phyloP scores from a whole-genome alignment of 495 filamentous ascomycete genomes.

The Cryomyces antarcticus region DNA sequence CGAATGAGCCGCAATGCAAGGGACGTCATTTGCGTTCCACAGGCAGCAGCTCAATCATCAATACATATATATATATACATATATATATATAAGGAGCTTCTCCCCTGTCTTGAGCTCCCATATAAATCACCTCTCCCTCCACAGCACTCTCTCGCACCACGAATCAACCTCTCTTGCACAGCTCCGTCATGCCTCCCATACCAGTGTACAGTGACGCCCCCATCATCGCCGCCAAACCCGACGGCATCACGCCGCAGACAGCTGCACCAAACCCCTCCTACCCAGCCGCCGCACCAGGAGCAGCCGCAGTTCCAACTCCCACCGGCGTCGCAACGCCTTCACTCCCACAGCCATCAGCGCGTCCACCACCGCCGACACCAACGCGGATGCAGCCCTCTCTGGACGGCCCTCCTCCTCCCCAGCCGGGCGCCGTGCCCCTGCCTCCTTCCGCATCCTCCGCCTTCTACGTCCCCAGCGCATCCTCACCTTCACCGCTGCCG shows the following conservation, averaged over 20 bases:
- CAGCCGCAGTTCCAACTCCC: conserved; percentile 11
- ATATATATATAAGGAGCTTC: too few relatives aligned
- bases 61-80: too few relatives aligned
- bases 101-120: not conserved
- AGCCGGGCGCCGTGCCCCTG: conserved; percentile 33
- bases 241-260: conserved; percentile 29
- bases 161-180: too few relatives aligned
- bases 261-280: conserved; percentile 18
- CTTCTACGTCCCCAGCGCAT: conserved; percentile 4
- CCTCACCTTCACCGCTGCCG: conserved; percentile 23
- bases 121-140: not conserved
- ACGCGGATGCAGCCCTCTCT: conserved; percentile 13
- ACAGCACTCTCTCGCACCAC: not conserved
- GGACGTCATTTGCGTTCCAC: too few relatives aligned
- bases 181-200: conserved; percentile 32
- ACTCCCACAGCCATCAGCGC: conserved; percentile 9
- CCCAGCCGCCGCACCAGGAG: conserved; percentile 27
- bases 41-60: too few relatives aligned
- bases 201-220: conserved; percentile 38
- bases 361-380: conserved; percentile 13
- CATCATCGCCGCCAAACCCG: conserved; percentile 30
- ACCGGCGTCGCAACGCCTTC: conserved; percentile 13
- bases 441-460: conserved; percentile 12
- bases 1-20: too few relatives aligned
- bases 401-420: conserved; percentile 32